Base-by-base conservation (phyloP, 2,329 filamentous ascomycete genomes). In the Mariannaea elegans region DNA sequence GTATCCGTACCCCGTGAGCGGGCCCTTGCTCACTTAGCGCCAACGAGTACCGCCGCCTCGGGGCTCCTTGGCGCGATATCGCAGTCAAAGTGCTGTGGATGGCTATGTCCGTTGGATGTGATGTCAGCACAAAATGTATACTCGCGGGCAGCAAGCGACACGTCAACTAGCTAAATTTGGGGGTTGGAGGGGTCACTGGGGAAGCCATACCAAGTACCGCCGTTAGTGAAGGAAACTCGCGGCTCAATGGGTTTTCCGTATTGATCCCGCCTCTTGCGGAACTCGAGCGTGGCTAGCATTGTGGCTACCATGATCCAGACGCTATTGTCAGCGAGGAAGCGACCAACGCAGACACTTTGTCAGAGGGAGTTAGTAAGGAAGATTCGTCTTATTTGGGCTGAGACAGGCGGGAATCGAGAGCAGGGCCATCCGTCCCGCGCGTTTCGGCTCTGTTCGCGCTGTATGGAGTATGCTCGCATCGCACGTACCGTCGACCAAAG, bases 251-350 rank as follows among this genome's bases (percentile, higher is more conserved):
- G 60, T n/a, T 60, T 69, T n/a, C 72, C 72, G 24, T 69, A 47
- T 10, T 46, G 32, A 34, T 65, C 67, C 18, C 48, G 44, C 44
- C 63, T 65, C 53, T 74, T 74, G 29, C 64, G 58, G 49, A 76
- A 71, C 18, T 65, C 63, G 19, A 75, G 65, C 18, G 66, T 68
- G 16, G 67, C 66, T 16, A 76, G 63, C 72, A 76, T 73, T 9
- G 74, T 76, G 21, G 72, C 72, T 19, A 73, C 72, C 67, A 72
- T 72, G 51, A 75, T 74, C 74, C 73, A 76, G 42, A 76, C 72
- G 56, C 74, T 76, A 36, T 75, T 74, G 45, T 76, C 71, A 18
- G 74, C 74, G 27, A 76, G 64, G 61, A 72, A 73, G 7, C 72
- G 67, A 13, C 74, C 74, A 21, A 76, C 62, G 46, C 73, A 75